A percentile compares a stretch with the other conserved stretches of the same genome.
Conservation (phyloP, 192 early-diverging fungal genomes). For the Rhizophagus prolifer region DNA sequence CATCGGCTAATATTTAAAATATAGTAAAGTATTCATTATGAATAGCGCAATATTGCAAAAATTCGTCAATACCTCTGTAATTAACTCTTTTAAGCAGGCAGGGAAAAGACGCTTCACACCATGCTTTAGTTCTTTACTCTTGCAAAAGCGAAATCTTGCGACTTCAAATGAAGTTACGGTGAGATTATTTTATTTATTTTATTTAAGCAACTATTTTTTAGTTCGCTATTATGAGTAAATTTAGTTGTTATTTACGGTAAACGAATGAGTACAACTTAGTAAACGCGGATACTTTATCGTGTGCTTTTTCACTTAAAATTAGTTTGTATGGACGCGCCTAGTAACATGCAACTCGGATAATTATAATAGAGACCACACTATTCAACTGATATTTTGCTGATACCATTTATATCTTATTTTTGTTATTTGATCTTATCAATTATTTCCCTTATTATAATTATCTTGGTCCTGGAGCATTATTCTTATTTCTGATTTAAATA, state of each 20-base stretch:
- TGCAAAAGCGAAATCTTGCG: constrained; percentile 4
- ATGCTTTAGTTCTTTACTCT: constrained; percentile 17
- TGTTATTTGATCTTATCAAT: too few relatives aligned
- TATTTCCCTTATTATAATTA: too few relatives aligned
- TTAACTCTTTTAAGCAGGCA: background rate
- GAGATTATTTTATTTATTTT: background rate
- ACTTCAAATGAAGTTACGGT: background rate
- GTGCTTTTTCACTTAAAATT: background rate
- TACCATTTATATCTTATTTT: too few relatives aligned
- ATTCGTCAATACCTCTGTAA: background rate
- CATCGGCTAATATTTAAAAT: too few relatives aligned
- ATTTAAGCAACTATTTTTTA: background rate
- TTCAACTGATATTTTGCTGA: too few relatives aligned
- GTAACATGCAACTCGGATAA: background rate
- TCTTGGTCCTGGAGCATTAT: background rate
- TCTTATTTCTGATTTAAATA: background rate
- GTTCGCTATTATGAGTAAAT: background rate
- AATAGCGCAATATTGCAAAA: background rate
- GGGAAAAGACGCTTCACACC: background rate
- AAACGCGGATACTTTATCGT: background rate
- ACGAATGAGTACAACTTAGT: background rate
- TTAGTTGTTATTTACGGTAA: background rate
- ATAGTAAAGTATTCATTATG: background rate
- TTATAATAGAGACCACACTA: too few relatives aligned
- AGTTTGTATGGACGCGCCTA: background rate